Conservation (phyloP, 2,329 filamentous ascomycete genomes). For the Colletotrichum liriopes region DNA sequence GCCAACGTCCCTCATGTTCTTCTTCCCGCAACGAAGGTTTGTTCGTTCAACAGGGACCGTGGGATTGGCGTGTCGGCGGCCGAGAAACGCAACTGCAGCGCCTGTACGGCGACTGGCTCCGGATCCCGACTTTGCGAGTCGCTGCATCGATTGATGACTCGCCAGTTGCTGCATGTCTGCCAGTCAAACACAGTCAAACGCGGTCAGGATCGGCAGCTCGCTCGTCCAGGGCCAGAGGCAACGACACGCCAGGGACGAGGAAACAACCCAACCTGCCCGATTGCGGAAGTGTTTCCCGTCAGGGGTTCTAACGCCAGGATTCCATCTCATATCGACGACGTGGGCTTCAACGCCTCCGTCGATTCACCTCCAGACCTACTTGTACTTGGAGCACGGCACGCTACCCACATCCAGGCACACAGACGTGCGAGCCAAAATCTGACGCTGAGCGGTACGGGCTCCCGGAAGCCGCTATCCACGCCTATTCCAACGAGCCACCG, state of each 20-base stretch:
- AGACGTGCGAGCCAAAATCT: conserved; percentile 29
- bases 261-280: neutral
- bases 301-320: conserved; percentile 20
- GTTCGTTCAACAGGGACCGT: neutral
- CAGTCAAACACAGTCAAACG: neutral
- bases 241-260: neutral
- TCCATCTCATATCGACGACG: conserved; percentile 33
- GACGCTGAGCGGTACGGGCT: conserved; percentile 31
- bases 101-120: neutral
- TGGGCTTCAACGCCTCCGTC: conserved; percentile 15
- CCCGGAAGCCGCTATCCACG: conserved; percentile 20
- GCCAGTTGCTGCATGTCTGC: neutral
- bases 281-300: conserved; percentile 13
- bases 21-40: neutral
- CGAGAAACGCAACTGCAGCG: neutral
- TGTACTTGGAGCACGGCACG: neutral
- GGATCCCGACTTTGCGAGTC: neutral
- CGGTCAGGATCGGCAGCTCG: neutral
- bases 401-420: neutral
- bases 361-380: conserved; percentile 23
- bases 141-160: neutral
- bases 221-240: neutral
- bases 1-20: too few relatives aligned
- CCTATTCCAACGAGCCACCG: neutral
- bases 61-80: neutral